These are phyloP conservation scores for Williopsis jadinii DNA, from an alignment of 1,139 yeast genomes.

Conservation along the genomic window DNA sequence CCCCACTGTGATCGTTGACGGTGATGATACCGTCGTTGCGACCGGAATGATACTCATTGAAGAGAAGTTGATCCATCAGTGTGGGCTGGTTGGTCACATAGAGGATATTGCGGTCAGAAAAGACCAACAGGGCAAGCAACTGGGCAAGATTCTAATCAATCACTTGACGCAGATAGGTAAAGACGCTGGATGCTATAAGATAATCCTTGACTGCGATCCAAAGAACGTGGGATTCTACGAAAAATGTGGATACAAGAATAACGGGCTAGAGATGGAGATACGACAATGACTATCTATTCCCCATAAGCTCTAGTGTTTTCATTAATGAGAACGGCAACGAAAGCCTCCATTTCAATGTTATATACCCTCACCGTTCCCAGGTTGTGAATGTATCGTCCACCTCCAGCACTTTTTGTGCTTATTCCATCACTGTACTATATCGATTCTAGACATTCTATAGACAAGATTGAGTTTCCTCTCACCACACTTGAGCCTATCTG, in stretches of 20 bases:
- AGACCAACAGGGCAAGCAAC: conserved; percentile 73
- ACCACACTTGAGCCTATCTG: conserved; percentile 49
- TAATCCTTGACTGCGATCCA: conserved; percentile 81
- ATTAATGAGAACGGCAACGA: not conserved
- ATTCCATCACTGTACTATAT: not conserved
- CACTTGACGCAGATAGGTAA: conserved; percentile 56
- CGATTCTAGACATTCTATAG: conserved; percentile 32
- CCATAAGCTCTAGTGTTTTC: not conserved
- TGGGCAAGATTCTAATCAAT: conserved; percentile 65
- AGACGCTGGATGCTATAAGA: conserved; percentile 70
- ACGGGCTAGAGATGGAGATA: conserved; percentile 69
- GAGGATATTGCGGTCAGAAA: conserved; percentile 85
- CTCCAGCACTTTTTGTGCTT: too few species aligned
- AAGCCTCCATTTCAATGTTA: not conserved
- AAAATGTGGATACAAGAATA: conserved; percentile 65
- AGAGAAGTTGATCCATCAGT: conserved; percentile 60
- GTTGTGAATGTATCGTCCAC: too few species aligned
- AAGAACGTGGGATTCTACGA: conserved; percentile 81
- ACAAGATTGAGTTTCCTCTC: conserved; percentile 56
- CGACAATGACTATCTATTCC: conserved; percentile 19
- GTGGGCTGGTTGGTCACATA: conserved; percentile 88
- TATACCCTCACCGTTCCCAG: too few species aligned
- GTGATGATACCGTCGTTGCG: conserved; percentile 34
- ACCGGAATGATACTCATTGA: conserved; percentile 50
- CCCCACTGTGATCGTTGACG: conserved; percentile 53